Evolutionary conservation across 768 basidiomycete genomes (phyloP), one percentile per base, ranked within the genome.

Genomic region (Serendipita vermifera): DNA sequence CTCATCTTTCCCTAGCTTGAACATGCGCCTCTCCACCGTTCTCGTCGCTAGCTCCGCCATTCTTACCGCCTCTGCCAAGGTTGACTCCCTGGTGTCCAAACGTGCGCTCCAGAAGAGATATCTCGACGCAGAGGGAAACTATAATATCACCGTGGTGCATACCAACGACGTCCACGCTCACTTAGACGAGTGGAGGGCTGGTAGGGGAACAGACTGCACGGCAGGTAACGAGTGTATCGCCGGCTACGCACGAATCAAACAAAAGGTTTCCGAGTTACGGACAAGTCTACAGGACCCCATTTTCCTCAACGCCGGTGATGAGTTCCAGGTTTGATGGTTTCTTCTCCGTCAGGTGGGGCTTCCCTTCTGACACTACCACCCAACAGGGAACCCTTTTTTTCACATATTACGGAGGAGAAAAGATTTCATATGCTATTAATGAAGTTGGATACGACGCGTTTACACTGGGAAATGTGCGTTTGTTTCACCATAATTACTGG

Each of bases 151-250:
- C 9, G 64, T 74, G 54, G 68, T 72, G 56, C 74, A 75, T 59
- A 61, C 72, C 54, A 76, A 75, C 61, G 72, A 73, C 60, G 70
- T 75, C 15, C 72, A 73, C 58, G 71, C 72, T 59, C 73, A 74
- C 60, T 62, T 74, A 0, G 72, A 73, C 61, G 61, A 62, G 55
- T 15, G 31, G 33, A 20, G 26, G 35, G 51, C 38, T 22, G 54
- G 56, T 32, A 38, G 64, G 66, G 2, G 71, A 9, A 66, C 71
- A 11, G 60, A 72, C 46, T 72, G 72, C 58, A 64, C 67, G 7
- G 59, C 67, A 3, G 57, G 62, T 14, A 64, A 62, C 64, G 69
- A 70, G 40, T 74, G 73, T 64, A 67, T 70, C 58, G 71, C 70
- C 56, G 72, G 74, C 20, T 75, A 75, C 58, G 65, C 73, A 14